These are phyloP conservation scores for Lolium perenne DNA, from an alignment of 176 grass and related monocot species.

Conservation along the genomic window DNA sequence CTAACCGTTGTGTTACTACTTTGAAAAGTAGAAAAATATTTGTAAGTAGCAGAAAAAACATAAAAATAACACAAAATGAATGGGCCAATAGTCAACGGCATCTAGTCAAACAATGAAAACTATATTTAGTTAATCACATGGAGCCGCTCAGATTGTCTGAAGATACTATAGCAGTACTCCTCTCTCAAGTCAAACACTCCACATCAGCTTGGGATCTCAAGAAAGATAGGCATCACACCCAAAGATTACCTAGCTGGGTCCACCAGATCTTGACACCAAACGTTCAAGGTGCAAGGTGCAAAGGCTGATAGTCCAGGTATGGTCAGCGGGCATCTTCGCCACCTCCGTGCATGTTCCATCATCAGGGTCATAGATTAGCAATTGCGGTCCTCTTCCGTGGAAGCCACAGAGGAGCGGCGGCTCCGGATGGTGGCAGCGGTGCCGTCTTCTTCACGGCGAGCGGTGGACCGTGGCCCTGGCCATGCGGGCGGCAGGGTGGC, in stretches of 20 bases:
- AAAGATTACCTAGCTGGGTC: not conserved
- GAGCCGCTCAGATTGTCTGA: constrained; percentile 46
- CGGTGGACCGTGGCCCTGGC: too few relatives aligned
- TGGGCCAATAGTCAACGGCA: constrained; percentile 17
- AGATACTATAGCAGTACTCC: not conserved
- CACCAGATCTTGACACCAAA: not conserved
- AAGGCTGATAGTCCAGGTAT: not conserved
- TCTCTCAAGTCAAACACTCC: constrained; percentile 44
- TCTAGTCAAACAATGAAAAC: constrained; percentile 24
- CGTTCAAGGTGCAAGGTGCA: not conserved
- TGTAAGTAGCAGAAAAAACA: not conserved
- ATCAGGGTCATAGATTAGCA: not conserved
- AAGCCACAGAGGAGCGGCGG: not conserved
- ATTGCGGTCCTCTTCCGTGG: not conserved
- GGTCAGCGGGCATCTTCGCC: not conserved
- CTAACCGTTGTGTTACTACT: not conserved
- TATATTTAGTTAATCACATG: constrained; percentile 26
- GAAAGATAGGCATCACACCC: constrained; percentile 36
- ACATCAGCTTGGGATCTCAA: constrained; percentile 46
- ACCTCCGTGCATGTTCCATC: not conserved
- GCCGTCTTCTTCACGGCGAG: too few relatives aligned
- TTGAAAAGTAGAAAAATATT: not conserved
- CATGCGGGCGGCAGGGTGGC: too few relatives aligned
- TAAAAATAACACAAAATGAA: not conserved
- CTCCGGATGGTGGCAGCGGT: too few relatives aligned